A percentile compares a stretch with the other conserved stretches of the same genome.
These are phyloP conservation scores for Aurantiochytrium sp. DNA, from an alignment of 108 stramenopile genomes.

Conservation along the genomic window DNA sequence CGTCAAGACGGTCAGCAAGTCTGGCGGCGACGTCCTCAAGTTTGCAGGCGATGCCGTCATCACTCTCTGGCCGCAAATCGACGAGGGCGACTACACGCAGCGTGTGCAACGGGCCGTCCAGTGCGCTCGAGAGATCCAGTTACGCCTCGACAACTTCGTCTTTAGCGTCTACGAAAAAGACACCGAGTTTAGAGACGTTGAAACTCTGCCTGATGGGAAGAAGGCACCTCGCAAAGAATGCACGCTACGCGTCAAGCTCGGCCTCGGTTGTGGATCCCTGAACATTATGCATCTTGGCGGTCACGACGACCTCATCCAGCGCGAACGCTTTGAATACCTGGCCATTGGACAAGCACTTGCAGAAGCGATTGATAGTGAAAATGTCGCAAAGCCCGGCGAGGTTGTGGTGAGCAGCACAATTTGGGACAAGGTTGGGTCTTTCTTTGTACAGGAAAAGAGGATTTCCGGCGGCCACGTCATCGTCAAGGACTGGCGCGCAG, in stretches of 20 bases:
- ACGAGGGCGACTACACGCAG: not conserved
- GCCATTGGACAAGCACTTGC: constrained; percentile 41
- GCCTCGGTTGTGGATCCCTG: not conserved
- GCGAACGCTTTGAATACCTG: constrained; percentile 38
- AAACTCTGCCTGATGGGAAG: not conserved
- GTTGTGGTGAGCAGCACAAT: constrained; percentile 29
- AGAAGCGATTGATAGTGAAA: constrained; percentile 42
- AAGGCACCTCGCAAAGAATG: not conserved
- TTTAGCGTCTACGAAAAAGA: constrained; percentile 19
- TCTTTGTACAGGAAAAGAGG: not conserved
- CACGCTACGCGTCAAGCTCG: not conserved
- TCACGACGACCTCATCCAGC: not conserved
- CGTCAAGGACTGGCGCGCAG: not conserved
- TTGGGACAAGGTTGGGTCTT: constrained; percentile 22
- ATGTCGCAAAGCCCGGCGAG: constrained; percentile 35
- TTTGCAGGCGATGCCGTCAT: constrained; percentile 57
- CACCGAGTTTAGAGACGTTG: not conserved
- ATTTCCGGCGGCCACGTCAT: not conserved
- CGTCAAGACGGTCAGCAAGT: constrained; percentile 32
- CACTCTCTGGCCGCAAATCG: constrained; percentile 39
- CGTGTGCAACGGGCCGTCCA: constrained; percentile 35
- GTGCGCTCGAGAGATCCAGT: constrained; percentile 47
- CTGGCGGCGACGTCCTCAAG: constrained; percentile 55
- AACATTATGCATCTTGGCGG: constrained; percentile 9
- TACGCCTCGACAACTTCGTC: not conserved